phyloP scores from a whole-genome alignment of 371 early-diverging fungal genomes.

The Paraphysoderma sedebokerense region DNA sequence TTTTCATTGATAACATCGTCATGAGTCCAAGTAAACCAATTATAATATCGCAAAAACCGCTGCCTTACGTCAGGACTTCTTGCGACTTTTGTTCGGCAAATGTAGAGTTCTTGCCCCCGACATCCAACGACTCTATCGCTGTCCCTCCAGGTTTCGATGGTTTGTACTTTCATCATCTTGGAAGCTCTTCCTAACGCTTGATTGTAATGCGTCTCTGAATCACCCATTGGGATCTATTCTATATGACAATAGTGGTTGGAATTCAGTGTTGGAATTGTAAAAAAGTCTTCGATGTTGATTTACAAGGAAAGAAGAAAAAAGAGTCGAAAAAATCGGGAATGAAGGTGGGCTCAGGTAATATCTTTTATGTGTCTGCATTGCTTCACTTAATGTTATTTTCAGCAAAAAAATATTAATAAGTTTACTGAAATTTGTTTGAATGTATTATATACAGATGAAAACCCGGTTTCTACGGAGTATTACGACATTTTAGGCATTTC shows the following conservation, averaged over 20 bases:
- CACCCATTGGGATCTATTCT: not conserved
- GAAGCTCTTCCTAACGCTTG: too few relatives aligned
- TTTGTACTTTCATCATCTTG: too few relatives aligned
- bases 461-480: conserved; percentile 56
- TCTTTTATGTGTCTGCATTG: not conserved
- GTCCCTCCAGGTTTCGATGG: too few relatives aligned
- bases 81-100: not conserved
- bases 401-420: too few relatives aligned
- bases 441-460: conserved; percentile 28
- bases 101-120: not conserved
- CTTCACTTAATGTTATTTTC: not conserved
- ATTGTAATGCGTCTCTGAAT: too few relatives aligned
- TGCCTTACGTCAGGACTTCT: not conserved
- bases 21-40: not conserved
- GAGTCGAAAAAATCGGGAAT: not conserved
- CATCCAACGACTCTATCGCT: not conserved
- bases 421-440: not conserved
- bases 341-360: not conserved
- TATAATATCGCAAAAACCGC: not conserved
- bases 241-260: not conserved
- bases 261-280: not conserved
- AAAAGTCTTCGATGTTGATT: not conserved
- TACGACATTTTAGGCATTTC: conserved; percentile 80
- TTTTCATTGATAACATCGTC: too few relatives aligned
- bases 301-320: not conserved